phyloP scores from a whole-genome alignment of 2,329 filamentous ascomycete genomes.

The Cytospora chrysosperma region DNA sequence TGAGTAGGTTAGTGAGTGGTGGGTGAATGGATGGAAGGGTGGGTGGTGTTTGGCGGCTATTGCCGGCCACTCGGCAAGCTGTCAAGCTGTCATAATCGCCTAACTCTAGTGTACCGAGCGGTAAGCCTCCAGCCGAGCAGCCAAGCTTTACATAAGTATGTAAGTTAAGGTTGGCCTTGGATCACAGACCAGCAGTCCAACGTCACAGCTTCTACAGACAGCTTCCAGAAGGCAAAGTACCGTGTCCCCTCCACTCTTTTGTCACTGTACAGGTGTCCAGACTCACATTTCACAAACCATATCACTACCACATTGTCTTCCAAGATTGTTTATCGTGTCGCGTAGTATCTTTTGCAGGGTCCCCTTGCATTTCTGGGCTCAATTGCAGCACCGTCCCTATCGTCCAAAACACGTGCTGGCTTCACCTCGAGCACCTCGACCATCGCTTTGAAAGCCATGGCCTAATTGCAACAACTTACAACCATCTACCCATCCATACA shows the following conservation, averaged over 20 bases:
- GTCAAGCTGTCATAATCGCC: not conserved
- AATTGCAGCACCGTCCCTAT: not conserved
- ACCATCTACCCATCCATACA: not conserved
- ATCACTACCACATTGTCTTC: not conserved
- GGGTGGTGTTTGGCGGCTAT: not conserved
- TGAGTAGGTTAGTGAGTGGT: not conserved
- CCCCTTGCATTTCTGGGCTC: not conserved
- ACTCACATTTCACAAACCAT: not conserved
- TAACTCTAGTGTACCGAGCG: no score
- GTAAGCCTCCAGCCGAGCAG: not conserved
- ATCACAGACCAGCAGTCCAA: not conserved
- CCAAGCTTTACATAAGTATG: not conserved
- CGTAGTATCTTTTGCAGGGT: not conserved
- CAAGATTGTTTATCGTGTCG: not conserved
- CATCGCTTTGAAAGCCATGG: constrained; percentile 3
- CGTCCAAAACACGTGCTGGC: constrained; percentile 9
- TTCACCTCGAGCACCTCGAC: constrained; percentile 2
- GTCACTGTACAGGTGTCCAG: not conserved
- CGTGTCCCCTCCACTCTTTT: not conserved
- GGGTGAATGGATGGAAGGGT: not conserved
- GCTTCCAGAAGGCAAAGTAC: no score
- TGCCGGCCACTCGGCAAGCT: not conserved
- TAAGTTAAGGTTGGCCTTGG: not conserved
- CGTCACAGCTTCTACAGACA: constrained; percentile 1
- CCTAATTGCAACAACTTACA: not conserved